Evolutionary conservation across 73 alveolate genomes (phyloP).

Genomic region (Breviolum minutum): DNA sequence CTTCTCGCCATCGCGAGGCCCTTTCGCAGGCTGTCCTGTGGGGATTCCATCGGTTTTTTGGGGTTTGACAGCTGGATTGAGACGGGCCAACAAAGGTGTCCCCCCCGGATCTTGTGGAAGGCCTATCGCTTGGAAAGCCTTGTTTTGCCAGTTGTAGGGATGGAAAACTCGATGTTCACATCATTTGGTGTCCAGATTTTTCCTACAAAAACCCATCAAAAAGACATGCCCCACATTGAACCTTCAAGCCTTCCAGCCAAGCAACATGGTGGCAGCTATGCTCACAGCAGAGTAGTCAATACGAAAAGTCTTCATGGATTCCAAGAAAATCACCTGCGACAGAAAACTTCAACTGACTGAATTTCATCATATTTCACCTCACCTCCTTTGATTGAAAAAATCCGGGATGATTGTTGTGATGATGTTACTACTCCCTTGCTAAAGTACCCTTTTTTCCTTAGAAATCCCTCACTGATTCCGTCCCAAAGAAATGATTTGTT

Average conservation of each 20-base stretch:
- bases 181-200: too few species aligned
- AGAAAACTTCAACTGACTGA: background rate
- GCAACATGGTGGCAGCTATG: conserved; percentile 39
- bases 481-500: background rate
- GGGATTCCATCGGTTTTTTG: background rate
- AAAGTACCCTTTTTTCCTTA: too few species aligned
- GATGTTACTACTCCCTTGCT: too few species aligned
- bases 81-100: too few species aligned
- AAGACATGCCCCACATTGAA: background rate
- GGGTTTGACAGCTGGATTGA: too few species aligned
- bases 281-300: background rate
- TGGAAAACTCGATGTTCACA: too few species aligned
- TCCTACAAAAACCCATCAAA: too few species aligned
- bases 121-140: too few species aligned
- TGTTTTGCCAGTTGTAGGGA: too few species aligned
- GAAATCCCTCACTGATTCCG: background rate
- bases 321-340: conserved; percentile 28
- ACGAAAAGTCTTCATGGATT: background rate
- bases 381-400: background rate
- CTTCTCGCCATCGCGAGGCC: conserved; percentile 47
- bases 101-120: too few species aligned
- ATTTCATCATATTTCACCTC: background rate
- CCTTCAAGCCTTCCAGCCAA: background rate
- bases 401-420: background rate
- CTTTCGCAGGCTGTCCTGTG: conserved; percentile 51